Evolutionary conservation across 495 filamentous ascomycete genomes (phyloP), one percentile per base, ranked within the genome.

Genomic region (Daldinia childiae): DNA sequence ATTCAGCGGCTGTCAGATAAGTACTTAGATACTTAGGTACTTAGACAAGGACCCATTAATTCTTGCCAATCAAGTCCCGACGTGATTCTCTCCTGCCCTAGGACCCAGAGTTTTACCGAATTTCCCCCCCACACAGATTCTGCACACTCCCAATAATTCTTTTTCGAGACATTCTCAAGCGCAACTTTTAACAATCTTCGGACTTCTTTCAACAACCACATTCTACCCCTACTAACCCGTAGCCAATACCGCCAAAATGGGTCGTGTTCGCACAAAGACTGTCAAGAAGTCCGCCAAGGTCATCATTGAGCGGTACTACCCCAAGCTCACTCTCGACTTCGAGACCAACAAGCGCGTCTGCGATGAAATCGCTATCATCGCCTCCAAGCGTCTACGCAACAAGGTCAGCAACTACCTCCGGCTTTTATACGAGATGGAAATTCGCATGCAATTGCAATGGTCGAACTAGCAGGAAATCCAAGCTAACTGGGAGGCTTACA

Each of bases 261-360:
- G 93, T 93, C 93, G 93, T 85, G 93, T 97, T 87, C 90, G 93
- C 77, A 97, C 93, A 76, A 97, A 95, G 93, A 99, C 96, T 76
- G 95, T 98, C 83, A 98, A 99, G 91, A 95, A 97, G 88, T 98
- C 94, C 84, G 94, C 96, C 85, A 98, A 98, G 91, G 93, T 98
- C 89, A 93, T 98, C 86, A 98, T 99, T 85, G 95, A 98, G 90
- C 91, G 92, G 74, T 97, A 97, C 88, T 97, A 99, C 89, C 96
- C 95, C 79, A 93, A 93, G 84, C 87, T 99, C 81, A 97, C 94
- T 63, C 93, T 98, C 82, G 96, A 98, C 86, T 99, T 99, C 88
- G 96, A 99, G 89, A 96, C 93, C 89, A 99, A 99, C 91, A 98
- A 99, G 91, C 87, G 95, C 73, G 94, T 98, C 77, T 98, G 96